Evolutionary conservation across 139 green algal species (phyloP), one percentile per base, ranked within the genome.

Genomic region (Chlorella sp.): DNA sequence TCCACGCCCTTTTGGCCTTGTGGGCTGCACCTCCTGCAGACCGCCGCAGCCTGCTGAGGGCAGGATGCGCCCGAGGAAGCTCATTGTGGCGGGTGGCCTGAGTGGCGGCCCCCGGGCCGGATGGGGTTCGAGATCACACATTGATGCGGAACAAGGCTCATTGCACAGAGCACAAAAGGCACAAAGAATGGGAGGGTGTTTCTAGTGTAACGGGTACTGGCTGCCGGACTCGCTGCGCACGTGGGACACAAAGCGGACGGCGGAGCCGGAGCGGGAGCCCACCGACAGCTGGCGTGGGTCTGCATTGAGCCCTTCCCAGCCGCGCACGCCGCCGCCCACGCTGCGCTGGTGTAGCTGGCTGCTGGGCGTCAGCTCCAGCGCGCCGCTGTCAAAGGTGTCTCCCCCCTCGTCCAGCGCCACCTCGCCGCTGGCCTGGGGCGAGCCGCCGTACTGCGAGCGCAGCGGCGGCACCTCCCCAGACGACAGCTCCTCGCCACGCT

Each of bases 221-320:
- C 60, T 83, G 60, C 77, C 77, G 11, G 77, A 83, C 3, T 64
- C 77, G 28, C 77, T 83, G 77, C 77, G 77, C 2, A 64, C 60
- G 30, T 83, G 77, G 3, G 38, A 36, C 26, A 64, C 77, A 83
- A 83, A 83, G 77, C 77, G 77, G 26, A 83, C 77, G 9, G 48
- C 40, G 17, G 70, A 76, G 2, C 36, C 22, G 24, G 70, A 56
- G 70, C 70, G 70, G 19, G 70, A 34, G 28, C 60, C 70, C 40
- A 41, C 54, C 7, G 38, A 48, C 16, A 41, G 41, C 32, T 36
- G 36, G 26, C 77, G 41, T 28, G 36, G 19, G 17, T 38, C 77
- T 3, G 70, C 32, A 9, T 36, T 24, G 40, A 73, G 32, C 5
- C 41, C 41, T 24, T 48, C 77, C 58, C 40, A 46, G 58, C 56